Conservation (phyloP, 352 stramenopile genomes). For the Thraustochytrium sp. region DNA sequence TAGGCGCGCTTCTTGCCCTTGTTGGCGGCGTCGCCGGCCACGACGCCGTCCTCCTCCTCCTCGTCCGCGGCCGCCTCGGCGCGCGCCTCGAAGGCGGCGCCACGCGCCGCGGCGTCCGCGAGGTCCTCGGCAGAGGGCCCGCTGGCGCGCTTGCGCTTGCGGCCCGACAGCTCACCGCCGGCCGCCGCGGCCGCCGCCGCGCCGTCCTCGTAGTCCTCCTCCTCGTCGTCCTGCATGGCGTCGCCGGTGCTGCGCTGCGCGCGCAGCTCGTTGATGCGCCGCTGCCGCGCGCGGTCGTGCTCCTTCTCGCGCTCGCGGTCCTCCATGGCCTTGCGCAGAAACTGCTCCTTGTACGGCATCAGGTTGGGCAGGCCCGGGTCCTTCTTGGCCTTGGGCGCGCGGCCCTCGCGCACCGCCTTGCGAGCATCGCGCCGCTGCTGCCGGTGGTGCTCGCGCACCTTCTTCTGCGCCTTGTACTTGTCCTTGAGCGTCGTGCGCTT, state of each 20-base stretch:
- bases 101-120: constrained; percentile 47
- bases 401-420: constrained; percentile 55
- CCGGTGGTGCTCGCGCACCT: constrained; percentile 84
- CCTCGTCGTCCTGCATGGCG: constrained; percentile 57
- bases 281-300: background rate
- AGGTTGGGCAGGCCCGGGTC: constrained; percentile 96
- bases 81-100: constrained; percentile 49
- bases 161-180: constrained; percentile 50
- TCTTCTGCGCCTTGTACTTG: constrained; percentile 95
- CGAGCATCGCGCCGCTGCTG: constrained; percentile 86
- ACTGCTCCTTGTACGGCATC: constrained; percentile 94
- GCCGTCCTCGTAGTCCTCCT: constrained; percentile 53
- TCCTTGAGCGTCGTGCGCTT: constrained; percentile 94
- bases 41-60: constrained; percentile 42
- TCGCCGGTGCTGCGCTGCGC: background rate
- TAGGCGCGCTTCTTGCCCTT: constrained; percentile 43
- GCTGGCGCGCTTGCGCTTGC: constrained; percentile 5
- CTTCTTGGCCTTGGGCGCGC: constrained; percentile 78
- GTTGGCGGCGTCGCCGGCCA: background rate
- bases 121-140: constrained; percentile 46
- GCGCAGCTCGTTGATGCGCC: background rate
- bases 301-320: constrained; percentile 32
- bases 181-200: constrained; percentile 48
- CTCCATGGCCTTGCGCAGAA: constrained; percentile 50
- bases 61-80: constrained; percentile 48